Conservation (phyloP, 2,329 filamentous ascomycete genomes). For the Colletotrichum falcatum region DNA sequence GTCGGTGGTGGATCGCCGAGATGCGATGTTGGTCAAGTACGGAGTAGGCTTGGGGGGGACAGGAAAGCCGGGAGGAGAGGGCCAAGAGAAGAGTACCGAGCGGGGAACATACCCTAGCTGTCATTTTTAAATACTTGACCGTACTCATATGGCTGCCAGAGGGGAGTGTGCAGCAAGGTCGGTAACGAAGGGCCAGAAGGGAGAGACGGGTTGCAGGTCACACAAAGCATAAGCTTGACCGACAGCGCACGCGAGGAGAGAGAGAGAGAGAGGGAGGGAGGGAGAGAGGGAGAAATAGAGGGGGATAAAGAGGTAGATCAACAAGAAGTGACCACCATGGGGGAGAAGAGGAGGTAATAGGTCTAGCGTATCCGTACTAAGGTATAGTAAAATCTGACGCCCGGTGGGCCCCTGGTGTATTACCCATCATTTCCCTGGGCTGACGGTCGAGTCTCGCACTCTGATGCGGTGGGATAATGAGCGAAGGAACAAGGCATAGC, state of each 20-base stretch:
- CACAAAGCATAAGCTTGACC: slow-evolving; percentile 8
- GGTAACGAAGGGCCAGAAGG: slow-evolving; percentile 1
- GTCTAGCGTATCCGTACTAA: no score
- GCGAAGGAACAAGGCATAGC: slow-evolving; percentile 15
- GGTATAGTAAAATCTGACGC: slow-evolving; percentile 23
- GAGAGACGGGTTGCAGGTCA: slow-evolving; percentile 18
- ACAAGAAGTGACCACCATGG: slow-evolving; percentile 12
- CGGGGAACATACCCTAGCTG: slow-evolving; percentile 24
- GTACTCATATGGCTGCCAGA: slow-evolving; percentile 19
- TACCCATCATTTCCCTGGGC: slow-evolving; percentile 30
- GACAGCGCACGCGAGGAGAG: background rate
- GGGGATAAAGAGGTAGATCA: background rate
- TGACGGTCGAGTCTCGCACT: slow-evolving; percentile 19
- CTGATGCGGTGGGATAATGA: background rate
- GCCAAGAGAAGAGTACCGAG: slow-evolving; percentile 3
- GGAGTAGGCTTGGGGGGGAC: background rate
- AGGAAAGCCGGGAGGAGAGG: slow-evolving; percentile 10
- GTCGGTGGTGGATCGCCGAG: background rate
- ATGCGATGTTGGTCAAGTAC: slow-evolving; percentile 8
- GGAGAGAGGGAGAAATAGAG: background rate
- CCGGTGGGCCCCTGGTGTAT: slow-evolving; percentile 12
- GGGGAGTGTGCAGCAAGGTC: background rate
- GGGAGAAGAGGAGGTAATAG: slow-evolving; percentile 18
- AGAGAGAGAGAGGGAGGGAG: no score
- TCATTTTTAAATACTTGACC: slow-evolving; percentile 32